These are phyloP conservation scores for Cercospora brassicicola DNA, from an alignment of 2,329 filamentous ascomycete species.

Conservation along the genomic window DNA sequence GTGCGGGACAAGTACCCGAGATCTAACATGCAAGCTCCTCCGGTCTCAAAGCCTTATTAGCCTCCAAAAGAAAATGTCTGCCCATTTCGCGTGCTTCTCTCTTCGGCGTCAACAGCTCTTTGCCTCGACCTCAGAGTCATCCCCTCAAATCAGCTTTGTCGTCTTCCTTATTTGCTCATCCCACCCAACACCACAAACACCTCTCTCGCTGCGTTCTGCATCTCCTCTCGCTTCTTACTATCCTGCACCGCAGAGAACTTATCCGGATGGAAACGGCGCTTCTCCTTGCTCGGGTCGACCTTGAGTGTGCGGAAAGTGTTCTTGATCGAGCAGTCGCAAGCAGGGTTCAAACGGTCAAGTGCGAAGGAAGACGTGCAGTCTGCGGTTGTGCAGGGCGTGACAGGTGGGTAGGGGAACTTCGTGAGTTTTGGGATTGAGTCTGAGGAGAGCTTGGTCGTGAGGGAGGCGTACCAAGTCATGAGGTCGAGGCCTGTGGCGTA, in stretches of 20 bases:
- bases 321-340: slow-evolving; percentile 12
- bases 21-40: neutral
- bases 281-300: slow-evolving; percentile 9
- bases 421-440: neutral
- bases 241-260: slow-evolving; percentile 16
- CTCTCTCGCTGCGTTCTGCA: slow-evolving; percentile 21
- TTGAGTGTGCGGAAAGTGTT: neutral
- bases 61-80: neutral
- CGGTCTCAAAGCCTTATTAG: neutral
- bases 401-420: neutral
- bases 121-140: neutral
- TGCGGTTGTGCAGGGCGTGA: neutral
- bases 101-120: neutral
- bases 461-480: neutral
- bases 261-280: slow-evolving; percentile 20
- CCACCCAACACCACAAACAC: slow-evolving; percentile 23
- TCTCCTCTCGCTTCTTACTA: neutral
- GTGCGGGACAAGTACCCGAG: neutral
- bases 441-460: neutral
- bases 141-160: neutral
- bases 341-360: neutral
- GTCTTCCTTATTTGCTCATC: slow-evolving; percentile 3
- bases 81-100: neutral
- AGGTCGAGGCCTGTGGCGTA: neutral
- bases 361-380: neutral